Base-by-base conservation (phyloP, 192 early-diverging fungal species). In the Endogone sp. region DNA sequence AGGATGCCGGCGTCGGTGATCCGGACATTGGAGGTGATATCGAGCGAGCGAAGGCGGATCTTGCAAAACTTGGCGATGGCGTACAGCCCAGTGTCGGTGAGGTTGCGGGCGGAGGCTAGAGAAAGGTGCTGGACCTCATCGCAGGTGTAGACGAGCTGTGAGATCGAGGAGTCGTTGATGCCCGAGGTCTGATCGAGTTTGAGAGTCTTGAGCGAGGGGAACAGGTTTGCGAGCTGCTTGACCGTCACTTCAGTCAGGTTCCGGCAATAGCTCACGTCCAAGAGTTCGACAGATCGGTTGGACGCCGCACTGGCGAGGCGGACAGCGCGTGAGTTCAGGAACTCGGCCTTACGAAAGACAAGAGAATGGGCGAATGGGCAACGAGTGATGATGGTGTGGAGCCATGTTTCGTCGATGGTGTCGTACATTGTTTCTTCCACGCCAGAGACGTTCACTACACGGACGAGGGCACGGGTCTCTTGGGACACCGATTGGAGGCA, bases 21-120 rank as follows among this genome's bases (percentile, higher is more conserved):
- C 24, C 22, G 4, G 6, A 26, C 24, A 22, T 26, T 28, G 59
- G 59, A 23, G 8, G 59, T 26, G 10, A 60, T 26, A 21, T 60
- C 59, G 27, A 60, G 8, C 10, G 22, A 23, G 24, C 27, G 22
- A 28, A 60, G 59, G 59, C 59, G 59, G 27, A 60, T 60, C 22
- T 23, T 26, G 59, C 59, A 60, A 60, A 60, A 60, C 21, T 60
- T 60, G 59, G 59, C 59, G 59, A 60, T 60, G 2, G 59, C 27
- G 59, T 26, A 26, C 6, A 28, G 24, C 6, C 24, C 27, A 6
- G 22, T 28, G 59, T 60, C 27, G 8, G 59, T 60, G 59, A 60
- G 59, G 27, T 60, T 60, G 24, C 27, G 22, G 22, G 59, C 24
- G 21, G 59, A 60, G 2, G 10, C 59, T 9, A 60, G 22, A 22